Evolutionary conservation across 495 filamentous ascomycete genomes (phyloP).

Genomic region (Aspergillus homomorphus): DNA sequence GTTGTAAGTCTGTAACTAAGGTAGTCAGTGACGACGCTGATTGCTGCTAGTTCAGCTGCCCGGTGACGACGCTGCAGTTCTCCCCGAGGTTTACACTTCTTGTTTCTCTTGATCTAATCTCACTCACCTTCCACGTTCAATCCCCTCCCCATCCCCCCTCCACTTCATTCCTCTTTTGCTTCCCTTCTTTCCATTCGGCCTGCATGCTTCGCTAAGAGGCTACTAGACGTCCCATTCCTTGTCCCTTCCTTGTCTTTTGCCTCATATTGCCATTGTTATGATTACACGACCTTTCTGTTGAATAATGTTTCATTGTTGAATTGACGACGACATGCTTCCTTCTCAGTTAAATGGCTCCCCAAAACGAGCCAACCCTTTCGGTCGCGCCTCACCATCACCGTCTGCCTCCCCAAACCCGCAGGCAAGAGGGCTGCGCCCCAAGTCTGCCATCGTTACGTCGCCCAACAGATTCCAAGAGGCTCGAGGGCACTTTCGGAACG

Average conservation of each 20-base stretch:
- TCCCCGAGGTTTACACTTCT: background rate
- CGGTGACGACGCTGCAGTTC: background rate
- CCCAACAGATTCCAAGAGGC: constrained; percentile 39
- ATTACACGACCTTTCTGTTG: constrained; percentile 16
- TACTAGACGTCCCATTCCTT: constrained; percentile 10
- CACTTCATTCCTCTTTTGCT: constrained; percentile 2
- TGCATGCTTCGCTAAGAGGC: constrained; percentile 9
- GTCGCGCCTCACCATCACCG: constrained; percentile 57
- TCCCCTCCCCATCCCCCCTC: background rate
- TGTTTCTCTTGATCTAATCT: background rate
- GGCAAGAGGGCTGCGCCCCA: constrained; percentile 54
- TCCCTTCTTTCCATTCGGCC: constrained; percentile 2
- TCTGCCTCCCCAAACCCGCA: constrained; percentile 55
- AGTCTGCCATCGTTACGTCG: constrained; percentile 66
- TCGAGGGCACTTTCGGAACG: constrained; percentile 54
- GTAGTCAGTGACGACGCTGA: constrained; percentile 6
- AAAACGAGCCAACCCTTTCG: constrained; percentile 77
- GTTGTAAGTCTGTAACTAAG: no score
- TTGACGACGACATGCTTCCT: constrained; percentile 38
- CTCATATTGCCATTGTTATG: constrained; percentile 5
- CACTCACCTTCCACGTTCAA: background rate
- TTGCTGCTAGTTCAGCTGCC: background rate
- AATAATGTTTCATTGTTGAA: constrained; percentile 37
- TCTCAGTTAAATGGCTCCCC: constrained; percentile 46
- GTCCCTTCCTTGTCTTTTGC: constrained; percentile 9